Conservation (phyloP, 1,284 basidiomycete species). For the Ceratobasidium sp. region DNA sequence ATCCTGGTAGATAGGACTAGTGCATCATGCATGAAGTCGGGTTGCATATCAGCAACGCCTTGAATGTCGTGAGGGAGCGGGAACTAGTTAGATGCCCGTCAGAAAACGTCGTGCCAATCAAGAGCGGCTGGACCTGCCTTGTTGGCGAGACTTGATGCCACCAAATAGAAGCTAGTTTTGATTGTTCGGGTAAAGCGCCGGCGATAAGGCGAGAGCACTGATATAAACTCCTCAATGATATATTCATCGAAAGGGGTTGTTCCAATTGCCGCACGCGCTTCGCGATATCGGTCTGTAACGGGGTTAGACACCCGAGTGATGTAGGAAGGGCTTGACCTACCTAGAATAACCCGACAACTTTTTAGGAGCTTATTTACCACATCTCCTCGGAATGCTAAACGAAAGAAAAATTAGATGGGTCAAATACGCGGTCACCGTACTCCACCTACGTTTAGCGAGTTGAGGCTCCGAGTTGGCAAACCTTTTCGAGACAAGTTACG, state of each 20-base stretch:
- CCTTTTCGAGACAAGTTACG: slow-evolving; percentile 38
- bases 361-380: slow-evolving; percentile 43
- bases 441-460: slow-evolving; percentile 40
- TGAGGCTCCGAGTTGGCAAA: slow-evolving; percentile 46
- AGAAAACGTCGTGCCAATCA: slow-evolving; percentile 1
- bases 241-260: slow-evolving; percentile 43
- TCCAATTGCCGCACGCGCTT: slow-evolving; percentile 46
- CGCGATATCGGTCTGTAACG: slow-evolving; percentile 44
- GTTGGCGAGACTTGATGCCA: slow-evolving; percentile 25
- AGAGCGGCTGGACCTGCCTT: neutral
- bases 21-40: slow-evolving; percentile 47
- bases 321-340: slow-evolving; percentile 18
- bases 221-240: slow-evolving; percentile 44
- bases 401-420: neutral
- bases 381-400: slow-evolving; percentile 43
- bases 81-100: slow-evolving; percentile 36
- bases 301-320: neutral
- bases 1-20: slow-evolving; percentile 45
- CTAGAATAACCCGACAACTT: slow-evolving; percentile 45
- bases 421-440: neutral
- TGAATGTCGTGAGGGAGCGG: slow-evolving; percentile 48
- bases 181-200: slow-evolving; percentile 43
- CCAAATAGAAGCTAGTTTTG: slow-evolving; percentile 44
- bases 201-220: slow-evolving; percentile 45
- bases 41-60: slow-evolving; percentile 38